phyloP scores from a whole-genome alignment of 495 filamentous ascomycete species.

The Cenococcum geophilum region DNA sequence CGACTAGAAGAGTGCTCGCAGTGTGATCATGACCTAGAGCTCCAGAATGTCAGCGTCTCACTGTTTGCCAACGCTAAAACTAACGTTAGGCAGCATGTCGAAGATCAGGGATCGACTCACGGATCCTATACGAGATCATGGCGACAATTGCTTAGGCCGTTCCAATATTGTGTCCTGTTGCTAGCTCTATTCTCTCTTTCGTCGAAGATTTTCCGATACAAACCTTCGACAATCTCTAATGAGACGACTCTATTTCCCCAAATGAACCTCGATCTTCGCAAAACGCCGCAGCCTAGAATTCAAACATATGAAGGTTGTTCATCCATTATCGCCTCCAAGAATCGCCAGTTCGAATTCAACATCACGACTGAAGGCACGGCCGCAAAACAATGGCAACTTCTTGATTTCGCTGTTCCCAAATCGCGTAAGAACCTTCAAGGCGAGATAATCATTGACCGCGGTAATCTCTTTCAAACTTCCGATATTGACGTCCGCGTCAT shows the following conservation, averaged over 20 bases:
- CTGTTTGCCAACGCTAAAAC: conserved; percentile 1
- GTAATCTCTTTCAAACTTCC: conserved; percentile 4
- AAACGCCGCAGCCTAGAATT: neutral
- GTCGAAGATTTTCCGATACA: neutral
- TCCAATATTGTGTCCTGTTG: neutral
- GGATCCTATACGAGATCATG: neutral
- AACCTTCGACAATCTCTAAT: neutral
- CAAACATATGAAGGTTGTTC: neutral
- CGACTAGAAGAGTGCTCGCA: neutral
- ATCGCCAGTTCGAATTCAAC: conserved; percentile 9
- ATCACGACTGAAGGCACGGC: conserved; percentile 7
- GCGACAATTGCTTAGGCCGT: neutral
- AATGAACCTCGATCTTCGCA: neutral
- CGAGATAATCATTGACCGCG: conserved; percentile 3
- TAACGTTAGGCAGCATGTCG: conserved; percentile 6
- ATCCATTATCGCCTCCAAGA: conserved; percentile 8
- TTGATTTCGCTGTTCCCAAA: conserved; percentile 7
- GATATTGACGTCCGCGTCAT: conserved; percentile 12
- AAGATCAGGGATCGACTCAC: neutral
- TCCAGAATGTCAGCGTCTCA: conserved; percentile 9
- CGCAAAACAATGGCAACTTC: conserved; percentile 14
- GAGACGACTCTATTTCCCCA: neutral
- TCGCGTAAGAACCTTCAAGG: conserved; percentile 9
- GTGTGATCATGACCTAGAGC: conserved; percentile 1
- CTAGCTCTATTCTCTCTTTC: neutral